These are phyloP conservation scores for Pseudopyrenochaeta lycopersici DNA, from an alignment of 2,329 filamentous ascomycete genomes.

Conservation along the genomic window DNA sequence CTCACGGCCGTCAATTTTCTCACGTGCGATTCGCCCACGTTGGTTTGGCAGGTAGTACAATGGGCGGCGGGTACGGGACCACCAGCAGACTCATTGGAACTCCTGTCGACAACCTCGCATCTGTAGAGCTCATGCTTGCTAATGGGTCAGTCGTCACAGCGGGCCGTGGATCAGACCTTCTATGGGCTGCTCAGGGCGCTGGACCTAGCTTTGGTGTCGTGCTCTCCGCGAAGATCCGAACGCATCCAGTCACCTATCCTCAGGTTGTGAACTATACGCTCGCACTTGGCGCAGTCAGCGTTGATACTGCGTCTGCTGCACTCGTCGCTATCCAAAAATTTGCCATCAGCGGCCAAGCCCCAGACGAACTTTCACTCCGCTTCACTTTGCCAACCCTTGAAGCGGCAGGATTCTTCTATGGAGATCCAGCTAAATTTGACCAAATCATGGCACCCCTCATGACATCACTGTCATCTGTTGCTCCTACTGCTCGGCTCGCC, in stretches of 20 bases:
- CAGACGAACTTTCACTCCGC: slow-evolving; percentile 23
- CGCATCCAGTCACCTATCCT: slow-evolving; percentile 8
- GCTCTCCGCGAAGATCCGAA: slow-evolving; percentile 17
- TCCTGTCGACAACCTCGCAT: slow-evolving; percentile 17
- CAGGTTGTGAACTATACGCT: slow-evolving; percentile 17
- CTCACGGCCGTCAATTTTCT: too few relatives aligned
- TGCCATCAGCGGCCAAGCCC: slow-evolving; percentile 9
- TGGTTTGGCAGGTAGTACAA: too few relatives aligned
- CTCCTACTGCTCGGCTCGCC: slow-evolving; percentile 7
- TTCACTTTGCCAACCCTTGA: slow-evolving; percentile 12
- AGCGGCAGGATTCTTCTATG: slow-evolving; percentile 24
- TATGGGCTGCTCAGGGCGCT: slow-evolving; percentile 22
- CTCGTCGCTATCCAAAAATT: slow-evolving; percentile 23
- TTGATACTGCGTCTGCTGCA: slow-evolving; percentile 8
- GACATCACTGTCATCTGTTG: too few relatives aligned
- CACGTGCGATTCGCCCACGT: too few relatives aligned
- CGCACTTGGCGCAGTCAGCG: slow-evolving; percentile 1
- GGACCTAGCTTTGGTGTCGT: slow-evolving; percentile 17
- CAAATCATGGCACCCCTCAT: neutral
- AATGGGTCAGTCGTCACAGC: slow-evolving; percentile 16
- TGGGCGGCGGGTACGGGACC: too few relatives aligned
- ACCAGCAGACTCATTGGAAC: slow-evolving; percentile 14
- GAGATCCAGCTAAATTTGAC: slow-evolving; percentile 17
- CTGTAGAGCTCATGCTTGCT: slow-evolving; percentile 18
- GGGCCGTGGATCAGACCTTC: slow-evolving; percentile 12